Evolutionary conservation across 1,284 basidiomycete genomes (phyloP), one percentile per base, ranked within the genome.

Genomic region (Ceratobasidium sp.): DNA sequence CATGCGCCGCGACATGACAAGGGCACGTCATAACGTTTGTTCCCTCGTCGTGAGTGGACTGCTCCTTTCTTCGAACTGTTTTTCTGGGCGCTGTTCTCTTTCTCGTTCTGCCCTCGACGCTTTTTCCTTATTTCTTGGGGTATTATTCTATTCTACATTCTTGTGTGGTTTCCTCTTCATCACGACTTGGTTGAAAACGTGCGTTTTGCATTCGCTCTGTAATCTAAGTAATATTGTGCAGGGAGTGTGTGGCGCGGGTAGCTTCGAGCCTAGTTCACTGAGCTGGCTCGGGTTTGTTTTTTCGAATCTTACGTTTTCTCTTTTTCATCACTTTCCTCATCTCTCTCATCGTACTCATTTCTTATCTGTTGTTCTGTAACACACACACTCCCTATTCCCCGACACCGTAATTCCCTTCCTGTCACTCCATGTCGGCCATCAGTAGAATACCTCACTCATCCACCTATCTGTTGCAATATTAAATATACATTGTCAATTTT

Each of bases 401-500:
- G 15, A 47, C 42, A 56, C 56, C 68, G 42, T 73, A 73, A 73
- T 73, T 73, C 68, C 68, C 68, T 56, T 35, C 39, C 54, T 73
- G 54, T 73, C 68, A 42, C 39, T 73, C 61, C 61, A 64, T 28
- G 42, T 42, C 68, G 56, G 56, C 28, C 47, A 31, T 20, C 35
- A 69, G 68, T 73, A 73, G 68, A 73, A 60, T 73, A 73, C 68
- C 68, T 73, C 68, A 54, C 51, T n/a, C 45, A 45, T 17, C 49
- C 68, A 69, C 54, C 51, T n/a, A 73, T 73, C 68, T 73, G 68
- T 73, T 73, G 68, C 68, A 73, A 73, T 73, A 73, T 60, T 56
- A 73, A 73, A 73, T 73, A 73, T 73, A 73, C 56, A 60, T 39
- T 64, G 42, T 73, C 54, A 73, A 47, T 47, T 17, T 64, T 64